These are phyloP conservation scores for Microcyclosporella mali DNA, from an alignment of 2,329 filamentous ascomycete species.

Conservation along the genomic window DNA sequence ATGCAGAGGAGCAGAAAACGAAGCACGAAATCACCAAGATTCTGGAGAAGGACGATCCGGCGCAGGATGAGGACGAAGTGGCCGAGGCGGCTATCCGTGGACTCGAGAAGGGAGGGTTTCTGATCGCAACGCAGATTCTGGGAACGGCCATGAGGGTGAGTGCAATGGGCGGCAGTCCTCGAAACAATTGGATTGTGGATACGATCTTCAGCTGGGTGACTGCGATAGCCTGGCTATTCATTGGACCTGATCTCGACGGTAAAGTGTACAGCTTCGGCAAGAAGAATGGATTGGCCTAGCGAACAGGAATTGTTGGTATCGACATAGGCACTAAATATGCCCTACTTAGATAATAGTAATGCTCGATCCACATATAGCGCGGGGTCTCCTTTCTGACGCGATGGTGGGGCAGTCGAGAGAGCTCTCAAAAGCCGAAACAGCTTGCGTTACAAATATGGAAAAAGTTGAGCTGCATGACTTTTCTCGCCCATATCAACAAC, in stretches of 20 bases:
- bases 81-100: conserved; percentile 64
- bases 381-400: background rate
- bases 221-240: conserved; percentile 50
- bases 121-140: conserved; percentile 69
- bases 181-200: conserved; percentile 49
- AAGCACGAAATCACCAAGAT: conserved; percentile 76
- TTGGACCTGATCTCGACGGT: conserved; percentile 51
- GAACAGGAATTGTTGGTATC: background rate
- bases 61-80: conserved; percentile 71
- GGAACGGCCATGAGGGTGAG: conserved; percentile 64
- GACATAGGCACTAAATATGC: too few relatives aligned
- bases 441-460: too few relatives aligned
- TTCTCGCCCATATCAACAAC: background rate
- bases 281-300: conserved; percentile 40
- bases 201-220: conserved; percentile 51
- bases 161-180: conserved; percentile 46
- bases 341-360: background rate
- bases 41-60: conserved; percentile 75
- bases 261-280: conserved; percentile 55
- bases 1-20: conserved; percentile 65
- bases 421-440: background rate
- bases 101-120: conserved; percentile 73
- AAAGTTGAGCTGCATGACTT: background rate
- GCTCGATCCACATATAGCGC: background rate
- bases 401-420: background rate